A percentile compares a stretch with the other conserved stretches of the same genome.
phyloP scores from a whole-genome alignment of 495 filamentous ascomycete species.

The Penicillium pulvis region DNA sequence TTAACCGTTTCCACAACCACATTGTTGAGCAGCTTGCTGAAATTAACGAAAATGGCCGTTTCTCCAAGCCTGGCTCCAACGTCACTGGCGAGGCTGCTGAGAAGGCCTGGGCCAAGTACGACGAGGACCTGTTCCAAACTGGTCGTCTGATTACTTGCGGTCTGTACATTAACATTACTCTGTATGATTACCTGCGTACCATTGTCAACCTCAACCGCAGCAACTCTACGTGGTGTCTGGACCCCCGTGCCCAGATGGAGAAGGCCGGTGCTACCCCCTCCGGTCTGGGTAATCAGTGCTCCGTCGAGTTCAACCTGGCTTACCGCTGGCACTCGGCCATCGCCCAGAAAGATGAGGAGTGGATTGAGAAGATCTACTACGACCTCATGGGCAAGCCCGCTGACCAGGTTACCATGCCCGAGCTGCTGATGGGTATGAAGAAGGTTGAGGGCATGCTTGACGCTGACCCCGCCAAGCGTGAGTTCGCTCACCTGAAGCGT shows the following conservation, averaged over 20 bases:
- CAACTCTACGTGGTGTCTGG: constrained; percentile 76
- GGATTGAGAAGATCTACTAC: constrained; percentile 61
- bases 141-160: constrained; percentile 77
- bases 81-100: constrained; percentile 50
- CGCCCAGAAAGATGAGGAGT: constrained; percentile 63
- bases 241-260: constrained; percentile 49
- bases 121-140: constrained; percentile 85
- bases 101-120: constrained; percentile 70
- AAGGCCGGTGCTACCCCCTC: constrained; percentile 59
- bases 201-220: constrained; percentile 81
- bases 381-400: constrained; percentile 58
- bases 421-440: constrained; percentile 55
- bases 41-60: constrained; percentile 74
- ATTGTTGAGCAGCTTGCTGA: constrained; percentile 66
- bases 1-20: constrained; percentile 76
- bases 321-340: constrained; percentile 73
- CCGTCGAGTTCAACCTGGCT: constrained; percentile 71
- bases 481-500: constrained; percentile 59
- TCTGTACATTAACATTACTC: constrained; percentile 80
- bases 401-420: constrained; percentile 49
- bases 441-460: constrained; percentile 53
- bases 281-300: constrained; percentile 71
- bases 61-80: constrained; percentile 54
- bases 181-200: constrained; percentile 81
- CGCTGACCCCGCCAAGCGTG: constrained; percentile 55